These are phyloP conservation scores for Xylaria acuta DNA, from an alignment of 495 filamentous ascomycete genomes.

Conservation along the genomic window DNA sequence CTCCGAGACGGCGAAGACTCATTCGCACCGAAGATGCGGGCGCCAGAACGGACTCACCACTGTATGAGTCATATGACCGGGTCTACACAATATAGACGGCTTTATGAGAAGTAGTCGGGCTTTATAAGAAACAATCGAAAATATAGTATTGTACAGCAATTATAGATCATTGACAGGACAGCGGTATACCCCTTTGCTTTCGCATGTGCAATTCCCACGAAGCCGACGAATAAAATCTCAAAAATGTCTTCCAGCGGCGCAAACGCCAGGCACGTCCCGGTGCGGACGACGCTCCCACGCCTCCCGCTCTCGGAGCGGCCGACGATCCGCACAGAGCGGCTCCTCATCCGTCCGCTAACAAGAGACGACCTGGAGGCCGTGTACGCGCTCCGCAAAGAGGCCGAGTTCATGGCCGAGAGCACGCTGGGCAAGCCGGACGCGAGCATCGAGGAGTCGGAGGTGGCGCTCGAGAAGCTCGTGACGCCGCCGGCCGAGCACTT, in stretches of 20 bases:
- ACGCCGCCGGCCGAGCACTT: conserved; percentile 27
- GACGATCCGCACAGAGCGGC: conserved; percentile 45
- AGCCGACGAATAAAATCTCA: not conserved
- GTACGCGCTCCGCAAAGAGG: conserved; percentile 47
- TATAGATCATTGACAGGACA: not conserved
- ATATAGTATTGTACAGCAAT: not conserved
- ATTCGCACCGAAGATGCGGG: not conserved
- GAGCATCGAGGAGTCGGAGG: conserved; percentile 40
- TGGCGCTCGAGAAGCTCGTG: conserved; percentile 40
- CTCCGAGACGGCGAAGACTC: conserved; percentile 13
- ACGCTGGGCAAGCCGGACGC: conserved; percentile 38
- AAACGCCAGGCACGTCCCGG: not conserved
- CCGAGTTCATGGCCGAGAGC: conserved; percentile 54
- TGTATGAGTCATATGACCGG: conserved; percentile 18
- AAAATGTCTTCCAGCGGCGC: conserved; percentile 17
- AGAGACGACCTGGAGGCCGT: conserved; percentile 41
- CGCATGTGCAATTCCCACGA: not conserved
- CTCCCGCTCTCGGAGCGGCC: conserved; percentile 31
- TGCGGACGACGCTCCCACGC: conserved; percentile 40
- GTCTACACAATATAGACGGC: not conserved
- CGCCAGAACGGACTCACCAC: not conserved
- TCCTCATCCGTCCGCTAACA: conserved; percentile 46
- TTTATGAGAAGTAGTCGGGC: not conserved
- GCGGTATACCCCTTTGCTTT: not conserved
- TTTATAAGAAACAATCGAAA: conserved; percentile 5